A percentile compares a stretch with the other conserved stretches of the same genome.
Conservation (phyloP, 139 green algal species). For the Limnomonas spitsbergensis region DNA sequence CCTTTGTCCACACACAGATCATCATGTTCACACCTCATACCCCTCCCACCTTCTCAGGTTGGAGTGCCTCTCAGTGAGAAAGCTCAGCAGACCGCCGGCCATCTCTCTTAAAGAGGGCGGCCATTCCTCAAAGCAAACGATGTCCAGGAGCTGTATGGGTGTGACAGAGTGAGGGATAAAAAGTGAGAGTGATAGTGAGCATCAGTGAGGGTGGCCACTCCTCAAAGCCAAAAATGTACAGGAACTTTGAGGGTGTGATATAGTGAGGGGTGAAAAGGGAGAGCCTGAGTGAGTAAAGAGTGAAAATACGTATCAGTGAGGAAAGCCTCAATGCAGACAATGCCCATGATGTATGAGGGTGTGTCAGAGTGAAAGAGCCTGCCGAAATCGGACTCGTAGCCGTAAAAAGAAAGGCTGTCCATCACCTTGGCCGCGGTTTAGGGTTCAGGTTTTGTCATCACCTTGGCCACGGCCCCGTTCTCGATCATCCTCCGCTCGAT, state of each 20-base stretch:
- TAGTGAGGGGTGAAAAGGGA: neutral
- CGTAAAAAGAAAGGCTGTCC: too few relatives aligned
- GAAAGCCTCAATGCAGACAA: constrained; percentile 39
- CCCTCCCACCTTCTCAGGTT: too few relatives aligned
- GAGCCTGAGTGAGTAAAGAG: too few relatives aligned
- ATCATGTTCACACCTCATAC: too few relatives aligned
- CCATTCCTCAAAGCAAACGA: constrained; percentile 44
- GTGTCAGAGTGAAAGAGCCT: neutral
- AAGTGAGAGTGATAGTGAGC: too few relatives aligned
- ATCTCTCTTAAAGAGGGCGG: constrained; percentile 59
- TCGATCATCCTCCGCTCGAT: constrained; percentile 57
- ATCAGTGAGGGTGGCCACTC: constrained; percentile 58
- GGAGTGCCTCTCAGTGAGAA: constrained; percentile 55
- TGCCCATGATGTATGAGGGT: constrained; percentile 34
- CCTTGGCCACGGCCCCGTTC: constrained; percentile 28
- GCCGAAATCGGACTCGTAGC: too few relatives aligned
- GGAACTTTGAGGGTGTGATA: constrained; percentile 22
- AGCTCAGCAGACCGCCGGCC: constrained; percentile 55
- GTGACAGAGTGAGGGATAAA: neutral
- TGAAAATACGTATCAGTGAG: constrained; percentile 43
- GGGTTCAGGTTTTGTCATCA: neutral
- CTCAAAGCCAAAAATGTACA: constrained; percentile 37
- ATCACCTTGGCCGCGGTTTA: too few relatives aligned
- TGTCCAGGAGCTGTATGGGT: constrained; percentile 35
- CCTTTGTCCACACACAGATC: too few relatives aligned